Base-by-base conservation (phyloP, 805 yeast genomes). In the Candida fluviatilis region DNA sequence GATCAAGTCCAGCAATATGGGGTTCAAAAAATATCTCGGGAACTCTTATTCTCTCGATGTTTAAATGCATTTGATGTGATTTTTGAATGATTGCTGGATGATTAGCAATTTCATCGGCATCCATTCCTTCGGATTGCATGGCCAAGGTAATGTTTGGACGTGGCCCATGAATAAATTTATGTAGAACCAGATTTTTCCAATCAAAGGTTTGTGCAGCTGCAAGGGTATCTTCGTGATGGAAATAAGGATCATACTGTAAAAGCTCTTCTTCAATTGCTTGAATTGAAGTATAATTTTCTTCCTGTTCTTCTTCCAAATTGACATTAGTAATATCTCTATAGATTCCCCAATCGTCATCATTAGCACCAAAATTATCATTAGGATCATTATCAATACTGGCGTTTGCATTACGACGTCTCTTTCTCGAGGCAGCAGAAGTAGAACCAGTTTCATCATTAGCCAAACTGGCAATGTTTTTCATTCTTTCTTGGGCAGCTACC, bases 11-110 rank as follows among this genome's bases (percentile, higher is more conserved):
- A 0, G 95, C 95, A 45, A 93, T 88, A 6, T 82, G 75, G 5
- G 99, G 99, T 57, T 91, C 93, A 60, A 93, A 89, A 34, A 89
- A 55, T 2, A 90, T 82, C 60, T 93, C 99, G 0, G 98, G 97
- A 2, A 91, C 86, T 40, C 95, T 75, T 19, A 91, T 83, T 42
- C 99, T 73, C 62, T 93, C 99, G 30, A 91, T 73, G 57, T 91
- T 95, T 32, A 93, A 51, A 64, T 90, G 96, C 39, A 95, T 69
- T 63, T 93, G 98, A 60, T 90, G 95, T 44, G 82, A 83, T 49
- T 90, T 88, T 47, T 82, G 88, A n/a, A 79, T 74, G 38, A 84
- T 79, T 49, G 87, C 95, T 2, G 73, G 73, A 46, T 67, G 62
- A 34, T 52, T 60, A 34, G 68, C 64, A n/a, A 69, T 53, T 41